Evolutionary conservation across 2,329 filamentous ascomycete species (phyloP), one percentile per base, ranked within the genome.

Genomic region (Cladosporium halotolerans): DNA sequence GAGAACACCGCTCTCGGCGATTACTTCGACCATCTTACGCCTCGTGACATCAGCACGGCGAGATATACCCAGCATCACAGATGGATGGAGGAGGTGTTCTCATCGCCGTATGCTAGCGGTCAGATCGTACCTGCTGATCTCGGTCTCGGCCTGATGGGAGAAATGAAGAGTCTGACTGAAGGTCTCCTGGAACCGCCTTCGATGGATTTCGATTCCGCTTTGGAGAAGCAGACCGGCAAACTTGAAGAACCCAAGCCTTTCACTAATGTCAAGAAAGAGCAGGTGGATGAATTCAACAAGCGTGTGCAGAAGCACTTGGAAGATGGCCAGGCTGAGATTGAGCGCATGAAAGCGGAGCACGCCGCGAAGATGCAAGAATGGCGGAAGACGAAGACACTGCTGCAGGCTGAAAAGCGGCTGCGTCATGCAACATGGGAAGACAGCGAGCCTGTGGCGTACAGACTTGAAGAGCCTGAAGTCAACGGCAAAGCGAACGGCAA

Each of bases 31-130:
- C 82, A 89, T 58, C 76, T 96, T 57, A 92, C 89, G 0, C 91
- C 91, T 3, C 82, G 91, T 41, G 93, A 99, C 58, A 86, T 99
- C 57, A 95, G 90, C 62, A 77, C 89, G 56, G 82, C 84, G 58
- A 82, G 93, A 52, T 99, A 96, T 69, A 86, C 86, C 67, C 90
- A 96, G 66, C 95, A 99, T 63, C 92, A 99, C 64, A 89, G 96
- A 69, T 97, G 92, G 93, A 96, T 99, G 89, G 93, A 97, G 66
- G 92, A 99, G 71, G 85, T 99, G 28, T 81, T 97, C 51, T 89
- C 88, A 1, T 97, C 92, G 1, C 89, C 91, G 0, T 96, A 96
- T 66, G 79, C 86, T 19, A 86, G 92, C 57, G 81, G 80, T 46
- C 89, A 95, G 66, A 95, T 99, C 54, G 82, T 85, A 8, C 90